These are phyloP conservation scores for Talaromyces adpressus DNA, from an alignment of 495 filamentous ascomycete species.

Conservation along the genomic window DNA sequence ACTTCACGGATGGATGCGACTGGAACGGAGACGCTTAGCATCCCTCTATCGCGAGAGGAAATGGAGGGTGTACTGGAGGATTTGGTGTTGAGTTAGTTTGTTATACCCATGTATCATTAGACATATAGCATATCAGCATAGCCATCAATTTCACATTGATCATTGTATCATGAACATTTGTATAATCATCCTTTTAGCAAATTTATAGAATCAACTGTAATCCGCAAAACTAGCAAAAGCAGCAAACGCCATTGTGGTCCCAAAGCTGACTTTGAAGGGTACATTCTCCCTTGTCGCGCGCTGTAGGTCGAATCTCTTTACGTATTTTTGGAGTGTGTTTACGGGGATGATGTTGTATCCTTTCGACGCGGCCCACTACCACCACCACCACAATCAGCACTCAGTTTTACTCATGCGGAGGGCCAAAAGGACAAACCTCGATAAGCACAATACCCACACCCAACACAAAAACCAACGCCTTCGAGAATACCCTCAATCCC, in stretches of 20 bases:
- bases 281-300: slow-evolving; percentile 57
- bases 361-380: slow-evolving; percentile 60
- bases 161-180: not conserved
- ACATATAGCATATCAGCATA: not conserved
- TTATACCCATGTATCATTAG: slow-evolving; percentile 6
- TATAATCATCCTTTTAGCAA: not conserved
- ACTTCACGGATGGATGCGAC: slow-evolving; percentile 75
- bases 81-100: slow-evolving; percentile 41
- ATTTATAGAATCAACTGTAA: slow-evolving; percentile 5
- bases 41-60: slow-evolving; percentile 83
- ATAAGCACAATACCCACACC: slow-evolving; percentile 63
- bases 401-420: not conserved
- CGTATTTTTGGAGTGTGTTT: slow-evolving; percentile 49
- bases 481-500: slow-evolving; percentile 67
- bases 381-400: not conserved
- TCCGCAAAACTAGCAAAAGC: slow-evolving; percentile 53
- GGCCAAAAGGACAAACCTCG: slow-evolving; percentile 48
- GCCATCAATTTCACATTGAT: not conserved
- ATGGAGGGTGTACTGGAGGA: slow-evolving; percentile 87
- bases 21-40: slow-evolving; percentile 76
- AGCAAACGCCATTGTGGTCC: slow-evolving; percentile 67
- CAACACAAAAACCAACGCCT: slow-evolving; percentile 62
- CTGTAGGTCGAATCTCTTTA: slow-evolving; percentile 49
- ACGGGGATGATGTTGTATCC: slow-evolving; percentile 68
- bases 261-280: slow-evolving; percentile 76